Percentiles rank a stretch among this genome's conserved stretches.
phyloP scores from a whole-genome alignment of 2,329 filamentous ascomycete species.

The Fusarium armeniacum region DNA sequence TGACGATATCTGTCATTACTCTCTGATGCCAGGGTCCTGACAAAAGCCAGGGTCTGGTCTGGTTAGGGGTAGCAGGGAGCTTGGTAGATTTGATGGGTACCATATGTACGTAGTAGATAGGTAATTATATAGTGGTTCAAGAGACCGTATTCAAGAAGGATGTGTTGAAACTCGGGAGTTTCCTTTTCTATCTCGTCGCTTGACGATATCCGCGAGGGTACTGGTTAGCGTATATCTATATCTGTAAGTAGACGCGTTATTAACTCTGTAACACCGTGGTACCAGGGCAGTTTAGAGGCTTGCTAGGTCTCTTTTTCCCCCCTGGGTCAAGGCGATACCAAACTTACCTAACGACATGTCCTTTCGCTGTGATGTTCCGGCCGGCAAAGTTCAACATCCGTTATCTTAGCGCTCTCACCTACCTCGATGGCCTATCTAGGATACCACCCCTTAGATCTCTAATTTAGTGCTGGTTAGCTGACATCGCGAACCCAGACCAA shows the following conservation, averaged over 20 bases:
- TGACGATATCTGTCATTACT: constrained; percentile 14
- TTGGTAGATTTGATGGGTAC: constrained; percentile 32
- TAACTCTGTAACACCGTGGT: constrained; percentile 26
- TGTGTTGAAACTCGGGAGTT: constrained; percentile 22
- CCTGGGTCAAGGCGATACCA: constrained; percentile 32
- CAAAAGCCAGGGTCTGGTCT: constrained; percentile 1
- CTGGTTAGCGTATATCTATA: constrained; percentile 18
- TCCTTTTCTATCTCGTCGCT: constrained; percentile 19
- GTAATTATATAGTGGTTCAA: constrained; percentile 37
- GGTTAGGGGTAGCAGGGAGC: constrained; percentile 6
- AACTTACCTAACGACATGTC: constrained; percentile 25
- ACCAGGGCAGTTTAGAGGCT: constrained; percentile 18
- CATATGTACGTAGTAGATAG: not conserved
- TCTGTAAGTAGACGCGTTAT: constrained; percentile 12
- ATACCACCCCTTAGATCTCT: constrained; percentile 28
- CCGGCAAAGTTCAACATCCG: constrained; percentile 44
- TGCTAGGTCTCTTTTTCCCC: constrained; percentile 7
- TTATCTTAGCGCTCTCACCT: constrained; percentile 29
- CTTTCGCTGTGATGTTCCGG: constrained; percentile 38
- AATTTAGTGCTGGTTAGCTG: constrained; percentile 14
- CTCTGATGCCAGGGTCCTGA: constrained; percentile 12
- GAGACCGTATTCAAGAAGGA: constrained; percentile 43
- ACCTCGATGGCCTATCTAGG: constrained; percentile 20
- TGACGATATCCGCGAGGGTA: constrained; percentile 28
- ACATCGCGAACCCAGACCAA: constrained; percentile 31